Conservation (phyloP, 2,329 filamentous ascomycete genomes). For the Beauveria brongniartii region DNA sequence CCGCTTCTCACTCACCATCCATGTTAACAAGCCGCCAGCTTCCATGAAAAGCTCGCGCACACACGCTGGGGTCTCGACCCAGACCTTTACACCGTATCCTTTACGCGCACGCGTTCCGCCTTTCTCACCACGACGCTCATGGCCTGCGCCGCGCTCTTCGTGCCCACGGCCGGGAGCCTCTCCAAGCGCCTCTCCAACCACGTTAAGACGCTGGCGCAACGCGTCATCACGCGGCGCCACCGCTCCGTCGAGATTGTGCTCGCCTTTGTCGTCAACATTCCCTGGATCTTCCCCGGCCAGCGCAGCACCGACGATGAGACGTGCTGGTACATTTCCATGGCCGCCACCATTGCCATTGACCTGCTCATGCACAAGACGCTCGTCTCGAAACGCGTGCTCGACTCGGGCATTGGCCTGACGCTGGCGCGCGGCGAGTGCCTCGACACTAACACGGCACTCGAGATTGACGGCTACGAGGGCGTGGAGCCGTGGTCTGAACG, state of each 20-base stretch:
- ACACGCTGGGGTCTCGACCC: slow-evolving; percentile 69
- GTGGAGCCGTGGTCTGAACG: slow-evolving; percentile 52
- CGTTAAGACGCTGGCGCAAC: slow-evolving; percentile 52
- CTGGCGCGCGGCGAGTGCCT: slow-evolving; percentile 61
- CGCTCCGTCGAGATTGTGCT: slow-evolving; percentile 67
- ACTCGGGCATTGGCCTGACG: slow-evolving; percentile 33
- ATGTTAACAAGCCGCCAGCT: slow-evolving; percentile 33
- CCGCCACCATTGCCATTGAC: slow-evolving; percentile 61
- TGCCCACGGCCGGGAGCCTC: slow-evolving; percentile 54
- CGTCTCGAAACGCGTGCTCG: slow-evolving; percentile 42
- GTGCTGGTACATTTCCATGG: slow-evolving; percentile 62
- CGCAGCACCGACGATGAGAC: slow-evolving; percentile 67
- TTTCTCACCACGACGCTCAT: slow-evolving; percentile 67
- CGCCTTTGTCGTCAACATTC: slow-evolving; percentile 67
- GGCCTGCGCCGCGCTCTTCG: slow-evolving; percentile 59
- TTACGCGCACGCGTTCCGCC: slow-evolving; percentile 58
- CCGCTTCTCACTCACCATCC: not conserved
- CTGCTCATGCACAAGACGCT: slow-evolving; percentile 63
- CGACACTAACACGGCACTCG: slow-evolving; percentile 55
- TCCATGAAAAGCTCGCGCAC: slow-evolving; percentile 61
- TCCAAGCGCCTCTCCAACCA: slow-evolving; percentile 60
- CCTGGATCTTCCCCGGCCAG: slow-evolving; percentile 63
- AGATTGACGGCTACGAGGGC: slow-evolving; percentile 59
- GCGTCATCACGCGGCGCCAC: slow-evolving; percentile 52
- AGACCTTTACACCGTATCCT: slow-evolving; percentile 54